Base-by-base conservation (phyloP, 169 alveolate species). In the Cryptosporidium sp. region DNA sequence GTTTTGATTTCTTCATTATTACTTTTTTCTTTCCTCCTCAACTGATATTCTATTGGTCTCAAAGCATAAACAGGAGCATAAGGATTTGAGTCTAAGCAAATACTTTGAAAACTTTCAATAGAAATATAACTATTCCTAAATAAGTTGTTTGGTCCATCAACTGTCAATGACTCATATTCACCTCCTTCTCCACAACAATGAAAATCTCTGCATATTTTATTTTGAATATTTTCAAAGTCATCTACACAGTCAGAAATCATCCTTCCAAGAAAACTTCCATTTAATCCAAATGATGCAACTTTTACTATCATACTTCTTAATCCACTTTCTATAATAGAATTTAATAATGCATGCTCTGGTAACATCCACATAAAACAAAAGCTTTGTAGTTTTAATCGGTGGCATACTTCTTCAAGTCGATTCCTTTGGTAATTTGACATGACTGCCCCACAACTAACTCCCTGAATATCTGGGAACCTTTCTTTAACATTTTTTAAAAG, bases 141-240 rank as follows among this genome's bases (percentile, higher is more conserved):
- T 26, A 80, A 62, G 18, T 35, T n/a, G 23, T 94, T 85, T 16
- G 98, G 98, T 71, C 99, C 96, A 94, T 98, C 98, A 56, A 97
- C 85, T 9, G 97, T 97, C n/a, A 97, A 84, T n/a, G 98, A 95
- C 93, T 98, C 99, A 93, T 96, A 98, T 87, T 98, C 99, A 12
- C 99, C 99, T 0, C 99, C 99, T 93, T 98, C 99, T 21, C 99
- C 99, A 91, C 99, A 97, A 35, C 96, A 97, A 93, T 97, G 98
- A 85, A 98, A 96, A 52, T 98, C 98, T 89, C 87, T 96, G 87
- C 97, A 91, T 48, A 93, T 92, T 84, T 85, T 71, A 23, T 45
- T 69, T 31, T 71, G 85, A 14, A 92, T 70, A 42, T 67, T 61
- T 16, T 65, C 75, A 45, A 93, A 85, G 18, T 87, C 51, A 33